Evolutionary conservation across 108 stramenopile species (phyloP).

Genomic region (Nitzschia palea): DNA sequence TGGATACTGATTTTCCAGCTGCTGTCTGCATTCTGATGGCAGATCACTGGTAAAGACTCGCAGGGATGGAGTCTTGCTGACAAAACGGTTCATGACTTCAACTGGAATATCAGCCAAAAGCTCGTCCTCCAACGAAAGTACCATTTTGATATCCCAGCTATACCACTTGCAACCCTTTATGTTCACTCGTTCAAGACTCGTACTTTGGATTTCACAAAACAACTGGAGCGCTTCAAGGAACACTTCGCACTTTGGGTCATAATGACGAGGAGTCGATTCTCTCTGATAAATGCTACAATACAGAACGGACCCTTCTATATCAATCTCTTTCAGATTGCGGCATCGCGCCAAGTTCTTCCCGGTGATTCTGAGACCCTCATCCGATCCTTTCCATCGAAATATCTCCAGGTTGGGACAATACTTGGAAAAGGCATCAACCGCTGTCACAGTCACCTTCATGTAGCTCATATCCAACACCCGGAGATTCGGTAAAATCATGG

Average conservation of each 20-base stretch:
- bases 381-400: neutral
- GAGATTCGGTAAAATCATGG: neutral
- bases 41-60: neutral
- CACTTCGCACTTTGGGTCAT: neutral
- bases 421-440: neutral
- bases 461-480: neutral
- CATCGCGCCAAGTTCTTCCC: neutral
- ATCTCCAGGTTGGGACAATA: neutral
- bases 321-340: neutral
- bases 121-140: neutral
- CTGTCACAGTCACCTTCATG: neutral
- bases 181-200: neutral
- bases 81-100: neutral
- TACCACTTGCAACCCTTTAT: neutral
- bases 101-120: neutral
- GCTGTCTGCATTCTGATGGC: neutral
- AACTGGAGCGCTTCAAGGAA: neutral
- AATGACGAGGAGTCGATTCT: neutral
- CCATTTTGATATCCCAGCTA: neutral
- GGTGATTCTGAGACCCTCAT: neutral
- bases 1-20: neutral
- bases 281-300: neutral
- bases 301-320: neutral
- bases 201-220: neutral
- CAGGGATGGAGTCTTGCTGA: neutral